Evolutionary conservation across 2,329 filamentous ascomycete genomes (phyloP).

Genomic region (Fusarium sp.): DNA sequence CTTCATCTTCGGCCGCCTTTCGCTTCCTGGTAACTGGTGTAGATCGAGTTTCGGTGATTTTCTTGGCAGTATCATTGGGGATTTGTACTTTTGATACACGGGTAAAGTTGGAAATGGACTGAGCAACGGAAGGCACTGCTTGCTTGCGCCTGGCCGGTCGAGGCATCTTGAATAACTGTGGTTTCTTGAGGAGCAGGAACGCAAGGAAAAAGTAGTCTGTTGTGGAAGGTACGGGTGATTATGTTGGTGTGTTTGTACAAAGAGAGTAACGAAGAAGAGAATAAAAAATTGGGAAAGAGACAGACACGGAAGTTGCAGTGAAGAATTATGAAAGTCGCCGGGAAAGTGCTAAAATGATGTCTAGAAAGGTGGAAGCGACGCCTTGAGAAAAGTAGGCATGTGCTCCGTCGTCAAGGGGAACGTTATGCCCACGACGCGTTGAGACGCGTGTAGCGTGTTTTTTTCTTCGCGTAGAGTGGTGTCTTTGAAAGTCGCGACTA

Average conservation of each 20-base stretch:
- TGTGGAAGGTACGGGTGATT: slow-evolving; percentile 5
- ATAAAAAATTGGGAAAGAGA: slow-evolving; percentile 8
- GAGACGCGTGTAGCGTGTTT: slow-evolving; percentile 6
- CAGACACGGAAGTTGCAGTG: slow-evolving; percentile 15
- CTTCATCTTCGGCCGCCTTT: slow-evolving; percentile 52
- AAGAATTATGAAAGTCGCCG: slow-evolving; percentile 1
- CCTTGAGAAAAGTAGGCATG: slow-evolving; percentile 23
- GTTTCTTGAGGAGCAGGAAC: slow-evolving; percentile 11
- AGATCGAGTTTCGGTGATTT: slow-evolving; percentile 47
- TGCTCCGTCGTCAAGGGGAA: slow-evolving; percentile 42
- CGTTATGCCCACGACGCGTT: slow-evolving; percentile 27
- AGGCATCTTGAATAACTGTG: slow-evolving; percentile 36
- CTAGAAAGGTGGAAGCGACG: slow-evolving; percentile 26
- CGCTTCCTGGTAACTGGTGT: slow-evolving; percentile 53
- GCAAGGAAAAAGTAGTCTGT: slow-evolving; percentile 10
- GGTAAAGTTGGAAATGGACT: slow-evolving; percentile 60
- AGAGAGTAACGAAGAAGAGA: slow-evolving; percentile 16
- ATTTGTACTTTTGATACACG: slow-evolving; percentile 62
- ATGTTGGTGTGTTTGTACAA: background rate
- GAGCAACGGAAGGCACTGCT: slow-evolving; percentile 34
- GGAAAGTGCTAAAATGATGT: slow-evolving; percentile 27
- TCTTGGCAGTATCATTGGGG: slow-evolving; percentile 53
- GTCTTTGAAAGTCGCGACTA: background rate
- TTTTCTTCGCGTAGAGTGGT: slow-evolving; percentile 25
- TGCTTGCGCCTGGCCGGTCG: slow-evolving; percentile 48